Conservation (phyloP, 2,329 filamentous ascomycete species). For the Fusarium equiseti region DNA sequence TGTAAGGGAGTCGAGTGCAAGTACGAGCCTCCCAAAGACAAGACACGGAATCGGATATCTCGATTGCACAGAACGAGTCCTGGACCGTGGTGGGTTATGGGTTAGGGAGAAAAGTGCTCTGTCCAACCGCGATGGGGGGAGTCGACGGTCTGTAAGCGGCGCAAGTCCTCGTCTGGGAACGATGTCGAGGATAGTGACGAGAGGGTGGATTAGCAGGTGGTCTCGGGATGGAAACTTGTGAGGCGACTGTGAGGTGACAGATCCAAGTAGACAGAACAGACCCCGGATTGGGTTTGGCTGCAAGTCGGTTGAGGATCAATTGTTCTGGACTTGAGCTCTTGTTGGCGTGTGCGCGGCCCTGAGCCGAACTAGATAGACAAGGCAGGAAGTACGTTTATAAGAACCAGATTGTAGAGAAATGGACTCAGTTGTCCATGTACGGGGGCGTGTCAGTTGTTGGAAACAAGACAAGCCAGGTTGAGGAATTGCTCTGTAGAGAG, state of each 20-base stretch:
- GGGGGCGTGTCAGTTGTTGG: constrained; percentile 24
- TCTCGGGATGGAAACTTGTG: constrained; percentile 41
- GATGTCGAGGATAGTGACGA: constrained; percentile 32
- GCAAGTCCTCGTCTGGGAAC: constrained; percentile 34
- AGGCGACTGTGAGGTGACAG: constrained; percentile 45
- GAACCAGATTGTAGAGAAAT: constrained; percentile 26
- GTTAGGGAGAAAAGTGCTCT: constrained; percentile 21
- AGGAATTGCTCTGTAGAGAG: constrained; percentile 28
- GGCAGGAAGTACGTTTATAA: constrained; percentile 24
- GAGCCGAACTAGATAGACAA: constrained; percentile 27
- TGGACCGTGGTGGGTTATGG: constrained; percentile 31
- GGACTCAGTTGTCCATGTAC: constrained; percentile 13
- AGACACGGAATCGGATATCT: constrained; percentile 44
- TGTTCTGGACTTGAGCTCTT: constrained; percentile 44
- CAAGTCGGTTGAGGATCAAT: constrained; percentile 37
- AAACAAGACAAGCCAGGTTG: constrained; percentile 15
- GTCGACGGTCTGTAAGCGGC: constrained; percentile 36
- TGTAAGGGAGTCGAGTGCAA: constrained; percentile 32
- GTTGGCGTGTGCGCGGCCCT: constrained; percentile 32
- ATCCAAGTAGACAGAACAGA: constrained; percentile 25
- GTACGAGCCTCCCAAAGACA: constrained; percentile 34
- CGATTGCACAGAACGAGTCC: constrained; percentile 39
- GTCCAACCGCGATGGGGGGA: constrained; percentile 36
- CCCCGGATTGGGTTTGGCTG: constrained; percentile 35
- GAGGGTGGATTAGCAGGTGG: constrained; percentile 41